Base-by-base conservation (phyloP, 73 alveolate genomes). In the Tetrahymena elliotti region DNA sequence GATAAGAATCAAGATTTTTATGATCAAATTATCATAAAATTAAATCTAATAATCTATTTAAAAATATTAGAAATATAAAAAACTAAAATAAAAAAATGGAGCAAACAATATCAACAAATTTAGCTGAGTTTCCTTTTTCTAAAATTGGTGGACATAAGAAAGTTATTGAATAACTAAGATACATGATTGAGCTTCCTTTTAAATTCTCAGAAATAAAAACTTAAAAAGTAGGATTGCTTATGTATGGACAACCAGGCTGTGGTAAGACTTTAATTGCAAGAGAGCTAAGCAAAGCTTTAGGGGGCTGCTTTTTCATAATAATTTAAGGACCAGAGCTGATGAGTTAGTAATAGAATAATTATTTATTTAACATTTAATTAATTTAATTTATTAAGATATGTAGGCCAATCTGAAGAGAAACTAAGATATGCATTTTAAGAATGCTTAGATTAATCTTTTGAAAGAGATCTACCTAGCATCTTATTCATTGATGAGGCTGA, bases 371-470 rank as follows among this genome's bases (percentile, higher is more conserved):
- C 20, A 53, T 53, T 16, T 27, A 53, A 15, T 11, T 53, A 6
- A 53, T 3, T n/a, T 53, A n/a, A 53, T 15, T 53, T 4, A 40
- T 10, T 1, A 53, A 53, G 84, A 11, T 53, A 53, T 11, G 84
- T 97, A 18, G 98, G 98, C 16, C 98, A 97, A 93, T 84, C 97
- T 2, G 98, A 97, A 97, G 98, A 98, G 53, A 96, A 98, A 84
- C 97, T 98, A 52, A 95, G 99, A 38, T 98, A 98, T 93, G 98
- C 97, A 47, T 98, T 98, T 84, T 98, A 98, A 93, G 96, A 97
- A 95, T 99, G 99, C 52, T 47, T 96, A 96, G 36, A 20, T 53
- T 31, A 53, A n/a, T 53, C 84, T 15, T 53, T 2, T 1, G 20
- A n/a, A 7, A 20, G 35, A 1, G 7, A 20, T 53, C 33, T 53